phyloP scores from a whole-genome alignment of 805 yeast species.

The Yarrowia sp. region DNA sequence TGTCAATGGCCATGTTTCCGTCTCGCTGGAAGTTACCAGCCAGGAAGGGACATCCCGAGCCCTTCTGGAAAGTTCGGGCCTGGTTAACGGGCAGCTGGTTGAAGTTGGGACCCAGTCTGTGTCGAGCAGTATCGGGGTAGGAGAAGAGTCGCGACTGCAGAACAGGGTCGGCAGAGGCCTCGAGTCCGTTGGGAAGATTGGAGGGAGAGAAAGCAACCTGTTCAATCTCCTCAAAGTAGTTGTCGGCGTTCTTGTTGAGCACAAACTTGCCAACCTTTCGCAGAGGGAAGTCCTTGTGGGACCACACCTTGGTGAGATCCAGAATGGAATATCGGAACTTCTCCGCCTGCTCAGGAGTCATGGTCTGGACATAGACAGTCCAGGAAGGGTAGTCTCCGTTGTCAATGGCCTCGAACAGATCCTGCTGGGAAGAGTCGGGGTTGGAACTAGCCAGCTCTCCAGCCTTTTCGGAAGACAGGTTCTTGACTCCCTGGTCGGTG shows the following conservation, averaged over 20 bases:
- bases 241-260: conserved; percentile 77
- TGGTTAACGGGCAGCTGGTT: conserved; percentile 78
- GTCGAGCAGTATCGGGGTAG: conserved; percentile 82
- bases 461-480: conserved; percentile 39
- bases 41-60: conserved; percentile 18
- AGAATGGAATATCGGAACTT: conserved; percentile 75
- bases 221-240: conserved; percentile 84
- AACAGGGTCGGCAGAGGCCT: conserved; percentile 80
- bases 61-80: conserved; percentile 3
- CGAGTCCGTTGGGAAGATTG: conserved; percentile 77
- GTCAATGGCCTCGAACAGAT: conserved; percentile 73
- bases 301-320: conserved; percentile 91
- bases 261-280: conserved; percentile 78
- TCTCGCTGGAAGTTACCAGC: conserved; percentile 20
- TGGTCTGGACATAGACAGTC: conserved; percentile 80
- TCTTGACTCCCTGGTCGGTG: conserved; percentile 58
- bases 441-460: conserved; percentile 56
- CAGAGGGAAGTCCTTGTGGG: conserved; percentile 79
- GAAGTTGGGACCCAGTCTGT: conserved; percentile 72
- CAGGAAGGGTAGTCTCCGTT: conserved; percentile 76
- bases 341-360: conserved; percentile 80
- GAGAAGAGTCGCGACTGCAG: conserved; percentile 77
- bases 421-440: conserved; percentile 80
- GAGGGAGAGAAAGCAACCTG: conserved; percentile 85
- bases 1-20: background rate